Percentiles rank a stretch among this genome's conserved stretches.
These are phyloP conservation scores for Hapsidospora chrysogenum DNA, from an alignment of 495 filamentous ascomycete genomes.

Conservation along the genomic window DNA sequence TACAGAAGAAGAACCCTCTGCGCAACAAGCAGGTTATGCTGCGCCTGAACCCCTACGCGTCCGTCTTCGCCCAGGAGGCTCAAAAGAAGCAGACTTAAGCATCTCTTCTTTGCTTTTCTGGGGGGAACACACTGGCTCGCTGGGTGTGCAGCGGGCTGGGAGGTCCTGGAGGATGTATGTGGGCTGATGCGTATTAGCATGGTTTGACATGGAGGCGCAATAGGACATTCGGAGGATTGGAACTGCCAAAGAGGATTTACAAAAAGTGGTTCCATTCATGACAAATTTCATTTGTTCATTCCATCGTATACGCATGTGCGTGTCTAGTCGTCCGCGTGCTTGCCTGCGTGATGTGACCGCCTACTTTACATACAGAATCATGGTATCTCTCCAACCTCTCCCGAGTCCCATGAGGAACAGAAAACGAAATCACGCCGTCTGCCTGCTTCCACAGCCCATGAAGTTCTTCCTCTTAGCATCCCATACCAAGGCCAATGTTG, in stretches of 20 bases:
- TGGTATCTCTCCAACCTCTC: no score
- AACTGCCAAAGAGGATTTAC: not conserved
- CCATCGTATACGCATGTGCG: not conserved
- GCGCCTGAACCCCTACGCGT: constrained; percentile 92
- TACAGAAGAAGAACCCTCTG: constrained; percentile 99
- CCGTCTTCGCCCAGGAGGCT: constrained; percentile 58
- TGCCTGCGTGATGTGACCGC: no score
- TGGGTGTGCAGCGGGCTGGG: constrained; percentile 6
- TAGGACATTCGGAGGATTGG: not conserved
- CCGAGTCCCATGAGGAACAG: no score
- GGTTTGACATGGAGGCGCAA: constrained; percentile 3
- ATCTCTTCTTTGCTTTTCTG: constrained; percentile 4
- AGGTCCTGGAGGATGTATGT: not conserved
- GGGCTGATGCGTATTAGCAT: not conserved
- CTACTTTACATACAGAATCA: no score
- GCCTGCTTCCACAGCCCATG: no score
- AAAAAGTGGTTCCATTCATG: not conserved
- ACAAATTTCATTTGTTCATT: not conserved
- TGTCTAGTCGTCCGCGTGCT: not conserved
- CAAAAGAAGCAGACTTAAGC: constrained; percentile 27
- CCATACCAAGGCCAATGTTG: no score
- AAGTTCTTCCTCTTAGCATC: no score
- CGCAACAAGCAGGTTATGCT: constrained; percentile 94
- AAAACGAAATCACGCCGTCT: no score
- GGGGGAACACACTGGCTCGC: constrained; percentile 5